phyloP scores from a whole-genome alignment of 2,329 filamentous ascomycete genomes.

The Aspergillus tamarii region DNA sequence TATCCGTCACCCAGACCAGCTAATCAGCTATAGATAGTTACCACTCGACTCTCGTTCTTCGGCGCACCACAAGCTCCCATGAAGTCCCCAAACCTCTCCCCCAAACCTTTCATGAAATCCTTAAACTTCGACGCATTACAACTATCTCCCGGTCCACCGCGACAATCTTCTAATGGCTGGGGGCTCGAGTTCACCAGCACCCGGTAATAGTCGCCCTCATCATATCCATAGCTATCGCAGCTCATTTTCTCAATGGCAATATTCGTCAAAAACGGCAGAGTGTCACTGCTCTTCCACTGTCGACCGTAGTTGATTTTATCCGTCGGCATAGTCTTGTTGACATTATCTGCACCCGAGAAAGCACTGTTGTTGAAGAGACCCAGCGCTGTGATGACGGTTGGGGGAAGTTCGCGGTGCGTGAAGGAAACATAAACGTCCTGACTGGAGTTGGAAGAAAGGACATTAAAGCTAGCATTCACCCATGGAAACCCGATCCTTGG shows the following conservation, averaged over 20 bases:
- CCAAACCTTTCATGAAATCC: constrained; percentile 47
- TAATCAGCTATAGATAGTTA: neutral
- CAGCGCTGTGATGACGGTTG: constrained; percentile 67
- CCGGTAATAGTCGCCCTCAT: constrained; percentile 57
- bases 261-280: constrained; percentile 68
- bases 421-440: constrained; percentile 70
- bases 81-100: constrained; percentile 27
- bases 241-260: constrained; percentile 68
- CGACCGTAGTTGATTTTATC: constrained; percentile 65
- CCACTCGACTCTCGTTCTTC: neutral
- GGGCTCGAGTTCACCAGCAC: constrained; percentile 56
- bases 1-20: neutral
- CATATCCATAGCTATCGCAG: constrained; percentile 62
- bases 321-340: constrained; percentile 68
- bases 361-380: constrained; percentile 71
- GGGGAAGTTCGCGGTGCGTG: constrained; percentile 70
- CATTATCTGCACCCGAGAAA: constrained; percentile 54
- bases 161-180: constrained; percentile 52
- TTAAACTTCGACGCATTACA: constrained; percentile 51
- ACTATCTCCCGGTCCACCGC: constrained; percentile 55
- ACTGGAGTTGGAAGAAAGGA: constrained; percentile 49
- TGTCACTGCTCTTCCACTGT: constrained; percentile 64
- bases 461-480: constrained; percentile 63
- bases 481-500: constrained; percentile 67
- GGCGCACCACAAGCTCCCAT: constrained; percentile 9